A percentile compares a stretch with the other conserved stretches of the same genome.
phyloP scores from a whole-genome alignment of 2,329 filamentous ascomycete genomes.

The Fusarium brevicatenulatum region DNA sequence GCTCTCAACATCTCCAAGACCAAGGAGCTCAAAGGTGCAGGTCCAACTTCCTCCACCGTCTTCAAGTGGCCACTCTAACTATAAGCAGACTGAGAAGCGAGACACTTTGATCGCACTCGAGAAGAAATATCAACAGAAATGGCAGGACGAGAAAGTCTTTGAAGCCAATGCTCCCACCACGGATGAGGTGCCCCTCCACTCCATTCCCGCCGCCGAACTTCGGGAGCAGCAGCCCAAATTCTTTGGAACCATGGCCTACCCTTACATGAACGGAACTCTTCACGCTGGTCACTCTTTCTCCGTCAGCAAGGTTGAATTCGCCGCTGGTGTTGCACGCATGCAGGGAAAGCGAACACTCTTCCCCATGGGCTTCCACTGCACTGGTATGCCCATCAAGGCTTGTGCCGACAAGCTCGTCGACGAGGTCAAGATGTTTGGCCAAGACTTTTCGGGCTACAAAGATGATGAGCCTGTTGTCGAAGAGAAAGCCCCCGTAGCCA shows the following conservation, averaged over 20 bases:
- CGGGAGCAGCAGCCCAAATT: conserved; percentile 89
- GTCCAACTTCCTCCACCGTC: conserved; percentile 38
- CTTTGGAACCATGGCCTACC: conserved; percentile 70
- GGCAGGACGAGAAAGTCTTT: conserved; percentile 70
- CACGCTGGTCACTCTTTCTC: conserved; percentile 96
- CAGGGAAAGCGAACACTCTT: conserved; percentile 88
- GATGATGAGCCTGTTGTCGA: conserved; percentile 66
- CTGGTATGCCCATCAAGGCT: conserved; percentile 97
- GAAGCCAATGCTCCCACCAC: conserved; percentile 85
- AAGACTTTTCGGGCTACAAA: conserved; percentile 82
- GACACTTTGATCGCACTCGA: conserved; percentile 84
- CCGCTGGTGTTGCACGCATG: conserved; percentile 87
- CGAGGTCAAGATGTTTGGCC: conserved; percentile 89
- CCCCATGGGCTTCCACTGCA: conserved; percentile 91
- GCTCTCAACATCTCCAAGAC: conserved; percentile 65
- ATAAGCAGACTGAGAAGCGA: conserved; percentile 80
- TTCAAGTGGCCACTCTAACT: conserved; percentile 22
- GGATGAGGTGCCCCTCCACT: conserved; percentile 78
- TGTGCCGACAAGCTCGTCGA: conserved; percentile 93
- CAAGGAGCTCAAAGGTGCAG: conserved; percentile 68
- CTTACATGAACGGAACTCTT: conserved; percentile 86
- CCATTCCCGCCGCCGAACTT: conserved; percentile 77
- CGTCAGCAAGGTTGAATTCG: conserved; percentile 92
- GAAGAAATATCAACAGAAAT: conserved; percentile 88
- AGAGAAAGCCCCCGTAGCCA: conserved; percentile 64